Evolutionary conservation across 192 early-diverging fungal species (phyloP).

Genomic region (Rhizophagus sp.): DNA sequence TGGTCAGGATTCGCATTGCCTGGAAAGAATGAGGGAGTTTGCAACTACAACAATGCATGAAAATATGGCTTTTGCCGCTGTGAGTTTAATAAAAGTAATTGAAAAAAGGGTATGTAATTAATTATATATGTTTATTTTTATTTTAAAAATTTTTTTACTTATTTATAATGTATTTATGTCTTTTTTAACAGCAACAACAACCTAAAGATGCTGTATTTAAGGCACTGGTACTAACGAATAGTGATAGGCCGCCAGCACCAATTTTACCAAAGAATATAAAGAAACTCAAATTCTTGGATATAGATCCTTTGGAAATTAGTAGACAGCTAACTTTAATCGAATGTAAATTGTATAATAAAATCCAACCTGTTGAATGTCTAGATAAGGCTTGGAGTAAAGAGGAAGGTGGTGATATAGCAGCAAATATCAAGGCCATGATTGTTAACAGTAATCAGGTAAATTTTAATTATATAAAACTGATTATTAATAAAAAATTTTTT

Average conservation of each 20-base stretch:
- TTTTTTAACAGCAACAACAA: slow-evolving; percentile 31
- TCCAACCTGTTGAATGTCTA: slow-evolving; percentile 87
- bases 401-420: slow-evolving; percentile 63
- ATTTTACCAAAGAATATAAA: slow-evolving; percentile 82
- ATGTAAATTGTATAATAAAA: slow-evolving; percentile 75
- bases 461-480: slow-evolving; percentile 13
- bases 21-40: slow-evolving; percentile 76
- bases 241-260: slow-evolving; percentile 68
- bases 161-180: no score
- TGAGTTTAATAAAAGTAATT: slow-evolving; percentile 77
- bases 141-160: background rate
- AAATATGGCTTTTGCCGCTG: slow-evolving; percentile 65
- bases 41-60: slow-evolving; percentile 71
- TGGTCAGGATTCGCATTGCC: slow-evolving; percentile 66
- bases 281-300: slow-evolving; percentile 78
- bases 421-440: slow-evolving; percentile 88
- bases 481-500: no score
- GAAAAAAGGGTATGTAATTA: slow-evolving; percentile 60
- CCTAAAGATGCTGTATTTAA: slow-evolving; percentile 59
- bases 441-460: slow-evolving; percentile 75
- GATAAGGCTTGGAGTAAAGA: slow-evolving; percentile 85
- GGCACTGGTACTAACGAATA: slow-evolving; percentile 63
- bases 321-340: slow-evolving; percentile 96
- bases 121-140: background rate
- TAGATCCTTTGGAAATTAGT: slow-evolving; percentile 91